These are phyloP conservation scores for Cryphonectria naterciae DNA, from an alignment of 2,329 filamentous ascomycete genomes.

Conservation along the genomic window DNA sequence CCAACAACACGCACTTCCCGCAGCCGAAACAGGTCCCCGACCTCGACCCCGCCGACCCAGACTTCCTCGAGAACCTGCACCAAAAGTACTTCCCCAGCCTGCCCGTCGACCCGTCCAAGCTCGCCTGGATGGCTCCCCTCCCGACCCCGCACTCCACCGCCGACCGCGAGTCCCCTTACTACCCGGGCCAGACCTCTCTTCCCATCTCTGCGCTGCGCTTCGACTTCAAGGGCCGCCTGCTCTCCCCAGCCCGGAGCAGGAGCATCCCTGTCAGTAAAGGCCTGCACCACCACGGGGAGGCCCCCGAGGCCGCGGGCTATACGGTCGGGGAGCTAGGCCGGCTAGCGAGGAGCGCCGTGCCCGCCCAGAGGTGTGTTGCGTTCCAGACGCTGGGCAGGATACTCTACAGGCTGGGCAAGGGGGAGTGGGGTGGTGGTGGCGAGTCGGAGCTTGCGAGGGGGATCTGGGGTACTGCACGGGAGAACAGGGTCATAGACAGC, in stretches of 20 bases:
- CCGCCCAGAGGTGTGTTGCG: conserved; percentile 86
- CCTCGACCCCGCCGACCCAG: conserved; percentile 79
- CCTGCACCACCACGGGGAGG: conserved; percentile 90
- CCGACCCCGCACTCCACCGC: conserved; percentile 64
- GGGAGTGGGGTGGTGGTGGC: conserved; percentile 70
- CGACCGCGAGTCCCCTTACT: conserved; percentile 76
- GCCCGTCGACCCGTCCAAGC: conserved; percentile 76
- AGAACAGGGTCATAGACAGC: conserved; percentile 75
- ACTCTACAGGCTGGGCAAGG: conserved; percentile 79
- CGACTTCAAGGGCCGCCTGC: conserved; percentile 79
- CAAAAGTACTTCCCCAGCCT: conserved; percentile 91
- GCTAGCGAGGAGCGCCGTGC: conserved; percentile 78
- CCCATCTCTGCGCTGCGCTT: conserved; percentile 81
- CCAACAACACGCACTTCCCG: conserved; percentile 65
- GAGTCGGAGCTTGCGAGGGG: conserved; percentile 71
- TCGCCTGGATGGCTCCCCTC: conserved; percentile 82
- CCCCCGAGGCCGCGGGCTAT: conserved; percentile 92
- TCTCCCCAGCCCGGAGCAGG: conserved; percentile 76
- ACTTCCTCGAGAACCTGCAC: conserved; percentile 85
- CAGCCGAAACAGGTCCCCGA: conserved; percentile 61
- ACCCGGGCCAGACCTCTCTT: conserved; percentile 74
- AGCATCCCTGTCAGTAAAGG: conserved; percentile 77
- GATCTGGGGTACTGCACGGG: conserved; percentile 80
- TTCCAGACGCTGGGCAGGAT: conserved; percentile 89
- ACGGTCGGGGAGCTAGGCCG: conserved; percentile 85